Percentiles rank a stretch among this genome's conserved stretches.
Conservation (phyloP, 371 early-diverging fungal species). For the Apophysomyces variabilis region DNA sequence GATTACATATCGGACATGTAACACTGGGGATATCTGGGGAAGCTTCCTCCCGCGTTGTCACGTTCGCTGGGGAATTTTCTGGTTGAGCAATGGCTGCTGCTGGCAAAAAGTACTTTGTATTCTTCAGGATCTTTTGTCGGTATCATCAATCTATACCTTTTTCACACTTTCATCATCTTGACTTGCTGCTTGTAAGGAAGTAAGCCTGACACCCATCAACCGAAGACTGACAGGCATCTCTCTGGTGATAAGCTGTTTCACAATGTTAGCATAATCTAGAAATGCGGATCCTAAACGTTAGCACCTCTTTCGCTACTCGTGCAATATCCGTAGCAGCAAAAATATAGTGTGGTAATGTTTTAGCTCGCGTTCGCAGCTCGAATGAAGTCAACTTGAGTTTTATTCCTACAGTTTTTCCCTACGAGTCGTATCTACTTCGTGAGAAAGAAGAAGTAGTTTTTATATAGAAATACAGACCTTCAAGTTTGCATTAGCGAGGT, state of each 20-base stretch:
- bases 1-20: slow-evolving; percentile 47
- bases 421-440: background rate
- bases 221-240: slow-evolving; percentile 50
- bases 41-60: background rate
- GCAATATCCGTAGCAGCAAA: slow-evolving; percentile 42
- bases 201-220: slow-evolving; percentile 49
- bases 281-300: background rate
- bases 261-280: background rate
- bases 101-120: slow-evolving; percentile 22
- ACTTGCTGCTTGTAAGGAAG: slow-evolving; percentile 32
- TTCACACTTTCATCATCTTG: slow-evolving; percentile 35
- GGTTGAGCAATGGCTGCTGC: slow-evolving; percentile 4
- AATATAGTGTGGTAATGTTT: slow-evolving; percentile 39
- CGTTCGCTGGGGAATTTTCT: background rate
- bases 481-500: slow-evolving; percentile 27
- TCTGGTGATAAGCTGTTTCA: slow-evolving; percentile 27
- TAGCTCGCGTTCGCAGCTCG: slow-evolving; percentile 41
- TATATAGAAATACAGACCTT: slow-evolving; percentile 24
- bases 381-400: slow-evolving; percentile 49
- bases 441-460: too few species aligned
- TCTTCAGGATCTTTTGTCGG: background rate
- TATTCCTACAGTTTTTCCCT: slow-evolving; percentile 48
- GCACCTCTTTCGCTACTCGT: slow-evolving; percentile 37
- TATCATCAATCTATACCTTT: slow-evolving; percentile 22
- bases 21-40: slow-evolving; percentile 7